Conservation (phyloP, 345 rosid genomes). For the Trapa incisa region DNA sequence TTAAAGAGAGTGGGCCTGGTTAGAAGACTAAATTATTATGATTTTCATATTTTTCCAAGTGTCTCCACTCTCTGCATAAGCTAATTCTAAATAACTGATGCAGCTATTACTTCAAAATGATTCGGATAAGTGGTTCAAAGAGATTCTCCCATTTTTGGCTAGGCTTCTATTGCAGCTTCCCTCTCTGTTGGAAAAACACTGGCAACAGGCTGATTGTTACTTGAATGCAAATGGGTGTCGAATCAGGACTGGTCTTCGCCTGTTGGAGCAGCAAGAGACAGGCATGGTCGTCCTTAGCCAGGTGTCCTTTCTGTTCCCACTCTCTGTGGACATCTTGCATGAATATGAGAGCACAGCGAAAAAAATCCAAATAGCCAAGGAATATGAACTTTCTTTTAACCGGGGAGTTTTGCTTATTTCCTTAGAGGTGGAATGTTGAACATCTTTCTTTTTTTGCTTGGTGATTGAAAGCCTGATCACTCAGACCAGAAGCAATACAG, state of each 20-base stretch:
- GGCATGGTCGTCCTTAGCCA: constrained; percentile 73
- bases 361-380: background rate
- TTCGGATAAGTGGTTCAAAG: constrained; percentile 51
- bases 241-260: constrained; percentile 38
- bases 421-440: too few relatives aligned
- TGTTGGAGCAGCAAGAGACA: constrained; percentile 49
- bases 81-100: background rate
- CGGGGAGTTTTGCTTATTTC: too few relatives aligned
- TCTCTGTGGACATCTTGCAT: background rate
- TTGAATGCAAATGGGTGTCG: constrained; percentile 13
- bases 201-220: constrained; percentile 28
- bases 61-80: background rate
- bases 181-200: constrained; percentile 54
- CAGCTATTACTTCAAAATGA: constrained; percentile 41
- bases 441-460: too few relatives aligned
- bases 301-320: constrained; percentile 19
- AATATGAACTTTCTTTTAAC: too few relatives aligned
- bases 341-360: too few relatives aligned
- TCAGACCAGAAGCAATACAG: too few relatives aligned
- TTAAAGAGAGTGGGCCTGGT: too few relatives aligned
- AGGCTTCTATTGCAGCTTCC: constrained; percentile 53
- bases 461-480: too few relatives aligned
- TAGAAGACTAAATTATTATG: background rate
- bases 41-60: background rate
- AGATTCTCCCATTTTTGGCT: constrained; percentile 55